Conservation (phyloP, 164 flowering plant species). For the Vitis rupestris region DNA sequence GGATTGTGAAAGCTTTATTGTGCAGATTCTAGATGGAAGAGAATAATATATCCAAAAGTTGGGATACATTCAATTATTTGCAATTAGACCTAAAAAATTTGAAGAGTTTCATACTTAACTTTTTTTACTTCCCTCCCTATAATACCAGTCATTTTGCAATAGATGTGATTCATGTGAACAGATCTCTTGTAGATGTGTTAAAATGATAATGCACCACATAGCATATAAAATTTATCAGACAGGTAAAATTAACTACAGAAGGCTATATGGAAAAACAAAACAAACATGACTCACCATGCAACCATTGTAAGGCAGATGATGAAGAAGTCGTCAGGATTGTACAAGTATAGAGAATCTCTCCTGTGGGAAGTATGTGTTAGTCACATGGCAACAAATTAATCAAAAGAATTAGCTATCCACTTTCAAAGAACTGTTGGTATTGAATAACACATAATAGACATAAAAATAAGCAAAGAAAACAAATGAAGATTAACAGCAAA, state of each 20-base stretch:
- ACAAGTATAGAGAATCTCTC: slow-evolving; percentile 68
- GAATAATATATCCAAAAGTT: too few relatives aligned
- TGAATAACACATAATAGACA: neutral
- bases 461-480: neutral
- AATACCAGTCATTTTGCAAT: too few relatives aligned
- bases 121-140: too few relatives aligned
- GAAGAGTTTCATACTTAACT: too few relatives aligned
- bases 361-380: slow-evolving; percentile 36
- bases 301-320: slow-evolving; percentile 75
- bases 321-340: slow-evolving; percentile 79
- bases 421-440: neutral
- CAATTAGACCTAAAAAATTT: too few relatives aligned
- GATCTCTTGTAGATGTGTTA: too few relatives aligned
- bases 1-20: too few relatives aligned
- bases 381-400: too few relatives aligned
- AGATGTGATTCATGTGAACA: too few relatives aligned
- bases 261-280: neutral
- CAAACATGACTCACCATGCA: slow-evolving; percentile 63
- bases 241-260: neutral
- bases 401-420: neutral
- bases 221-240: neutral
- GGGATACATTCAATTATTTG: too few relatives aligned
- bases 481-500: neutral
- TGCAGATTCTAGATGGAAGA: too few relatives aligned
- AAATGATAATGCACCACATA: neutral